phyloP scores from a whole-genome alignment of 2,329 filamentous ascomycete genomes.

The Chaetomium globosum region DNA sequence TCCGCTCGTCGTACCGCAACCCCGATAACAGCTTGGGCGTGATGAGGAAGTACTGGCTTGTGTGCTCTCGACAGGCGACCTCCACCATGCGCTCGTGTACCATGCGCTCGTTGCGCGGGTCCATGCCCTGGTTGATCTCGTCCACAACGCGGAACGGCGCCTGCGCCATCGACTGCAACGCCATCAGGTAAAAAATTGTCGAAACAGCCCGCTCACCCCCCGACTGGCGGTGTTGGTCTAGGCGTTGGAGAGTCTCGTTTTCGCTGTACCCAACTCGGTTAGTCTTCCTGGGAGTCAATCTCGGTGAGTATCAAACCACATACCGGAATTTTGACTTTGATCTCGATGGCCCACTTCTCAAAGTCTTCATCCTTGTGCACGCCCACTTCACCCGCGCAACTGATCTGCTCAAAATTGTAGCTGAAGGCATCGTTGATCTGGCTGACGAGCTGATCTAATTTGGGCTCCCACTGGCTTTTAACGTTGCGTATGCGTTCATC shows the following conservation, averaged over 20 bases:
- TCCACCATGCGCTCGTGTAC: conserved; percentile 98
- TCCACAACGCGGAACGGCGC: conserved; percentile 97
- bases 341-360: conserved; percentile 89
- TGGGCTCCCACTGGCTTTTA: conserved; percentile 77
- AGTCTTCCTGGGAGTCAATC: conserved; percentile 4
- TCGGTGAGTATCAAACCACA: conserved; percentile 37
- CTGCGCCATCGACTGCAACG: conserved; percentile 87
- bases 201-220: conserved; percentile 95
- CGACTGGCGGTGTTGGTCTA: conserved; percentile 91
- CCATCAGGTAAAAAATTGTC: conserved; percentile 99
- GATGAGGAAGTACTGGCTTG: conserved; percentile 91
- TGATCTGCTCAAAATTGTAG: conserved; percentile 91
- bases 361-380: conserved; percentile 92
- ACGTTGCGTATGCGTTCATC: conserved; percentile 64
- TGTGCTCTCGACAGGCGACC: conserved; percentile 84
- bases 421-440: conserved; percentile 90
- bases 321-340: conserved; percentile 94
- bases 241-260: conserved; percentile 77
- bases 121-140: conserved; percentile 99
- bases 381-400: conserved; percentile 86
- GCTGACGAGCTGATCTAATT: conserved; percentile 73
- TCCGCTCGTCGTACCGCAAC: conserved; percentile 82
- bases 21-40: conserved; percentile 91
- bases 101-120: conserved; percentile 96
- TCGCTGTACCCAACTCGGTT: conserved; percentile 53